phyloP scores from a whole-genome alignment of 768 basidiomycete genomes.

The Termitomyces bulborhizus region DNA sequence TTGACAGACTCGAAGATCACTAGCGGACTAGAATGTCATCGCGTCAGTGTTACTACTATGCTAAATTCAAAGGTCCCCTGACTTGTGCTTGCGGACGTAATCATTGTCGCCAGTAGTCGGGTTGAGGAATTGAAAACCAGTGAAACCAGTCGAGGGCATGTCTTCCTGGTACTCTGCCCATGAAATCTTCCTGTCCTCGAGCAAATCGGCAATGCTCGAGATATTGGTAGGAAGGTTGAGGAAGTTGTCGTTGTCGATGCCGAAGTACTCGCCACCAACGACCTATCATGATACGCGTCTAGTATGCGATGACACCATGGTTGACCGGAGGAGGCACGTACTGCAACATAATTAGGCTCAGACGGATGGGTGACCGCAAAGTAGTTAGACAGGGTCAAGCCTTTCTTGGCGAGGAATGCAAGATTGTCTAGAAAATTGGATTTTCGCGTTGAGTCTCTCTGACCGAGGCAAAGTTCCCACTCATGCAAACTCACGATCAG shows the following conservation, averaged over 20 bases:
- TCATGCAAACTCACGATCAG: conserved; percentile 16
- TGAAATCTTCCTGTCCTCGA: conserved; percentile 50
- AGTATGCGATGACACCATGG: conserved; percentile 13
- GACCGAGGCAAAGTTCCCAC: neutral
- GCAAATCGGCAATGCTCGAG: conserved; percentile 52
- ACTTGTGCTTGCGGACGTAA: conserved; percentile 28
- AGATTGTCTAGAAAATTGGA: conserved; percentile 18
- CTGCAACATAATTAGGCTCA: conserved; percentile 54
- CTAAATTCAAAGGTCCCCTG: neutral
- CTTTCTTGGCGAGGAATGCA: conserved; percentile 37
- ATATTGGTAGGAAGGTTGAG: conserved; percentile 37
- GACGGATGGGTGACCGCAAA: conserved; percentile 53
- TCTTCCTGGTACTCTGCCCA: conserved; percentile 62
- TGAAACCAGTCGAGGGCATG: conserved; percentile 44
- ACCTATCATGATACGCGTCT: neutral
- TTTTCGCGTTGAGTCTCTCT: neutral
- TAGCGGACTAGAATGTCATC: conserved; percentile 24
- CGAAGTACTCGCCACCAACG: conserved; percentile 24
- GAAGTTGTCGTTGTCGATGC: conserved; percentile 33
- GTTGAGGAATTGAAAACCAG: conserved; percentile 29
- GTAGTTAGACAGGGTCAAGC: conserved; percentile 39
- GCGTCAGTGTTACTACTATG: neutral
- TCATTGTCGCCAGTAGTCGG: conserved; percentile 17
- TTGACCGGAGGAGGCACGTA: neutral
- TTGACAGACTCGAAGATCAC: conserved; percentile 48